A percentile compares a stretch with the other conserved stretches of the same genome.
phyloP scores from a whole-genome alignment of 108 stramenopile genomes.

The Skeletonema grethae region DNA sequence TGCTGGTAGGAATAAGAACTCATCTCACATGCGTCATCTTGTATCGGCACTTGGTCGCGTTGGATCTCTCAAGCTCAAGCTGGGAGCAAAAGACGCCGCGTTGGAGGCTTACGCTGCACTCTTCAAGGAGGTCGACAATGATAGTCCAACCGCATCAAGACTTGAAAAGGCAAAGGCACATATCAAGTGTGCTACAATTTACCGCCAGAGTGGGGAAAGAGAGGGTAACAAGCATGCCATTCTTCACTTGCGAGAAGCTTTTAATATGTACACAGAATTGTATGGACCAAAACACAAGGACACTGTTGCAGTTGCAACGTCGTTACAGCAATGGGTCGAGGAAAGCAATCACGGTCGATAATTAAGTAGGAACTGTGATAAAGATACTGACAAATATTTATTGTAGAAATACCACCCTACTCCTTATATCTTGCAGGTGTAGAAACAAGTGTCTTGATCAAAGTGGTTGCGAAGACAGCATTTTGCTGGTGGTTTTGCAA shows the following conservation, averaged over 20 bases:
- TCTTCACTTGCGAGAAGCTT: slow-evolving; percentile 77
- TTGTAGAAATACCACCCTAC: neutral
- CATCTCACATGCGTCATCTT: slow-evolving; percentile 81
- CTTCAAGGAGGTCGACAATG: slow-evolving; percentile 68
- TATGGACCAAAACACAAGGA: slow-evolving; percentile 86
- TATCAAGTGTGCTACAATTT: slow-evolving; percentile 89
- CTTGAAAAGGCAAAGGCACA: slow-evolving; percentile 87
- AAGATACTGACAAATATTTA: neutral
- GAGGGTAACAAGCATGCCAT: slow-evolving; percentile 77
- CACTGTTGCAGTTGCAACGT: slow-evolving; percentile 80
- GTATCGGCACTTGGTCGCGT: slow-evolving; percentile 85
- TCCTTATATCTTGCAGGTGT: no score
- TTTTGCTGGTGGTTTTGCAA: no score
- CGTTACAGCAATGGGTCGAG: slow-evolving; percentile 82
- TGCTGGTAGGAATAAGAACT: slow-evolving; percentile 63
- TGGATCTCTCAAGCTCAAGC: slow-evolving; percentile 82
- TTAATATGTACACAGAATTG: slow-evolving; percentile 86
- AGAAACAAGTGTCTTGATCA: no score
- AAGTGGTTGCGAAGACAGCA: no score
- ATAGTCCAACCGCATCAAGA: slow-evolving; percentile 72
- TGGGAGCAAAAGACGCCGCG: slow-evolving; percentile 77
- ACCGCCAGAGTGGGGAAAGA: slow-evolving; percentile 63
- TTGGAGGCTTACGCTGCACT: slow-evolving; percentile 72
- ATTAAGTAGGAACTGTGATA: neutral
- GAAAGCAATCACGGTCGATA: slow-evolving; percentile 53